These are phyloP conservation scores for Trametes punicea DNA, from an alignment of 768 basidiomycete genomes.

Conservation along the genomic window DNA sequence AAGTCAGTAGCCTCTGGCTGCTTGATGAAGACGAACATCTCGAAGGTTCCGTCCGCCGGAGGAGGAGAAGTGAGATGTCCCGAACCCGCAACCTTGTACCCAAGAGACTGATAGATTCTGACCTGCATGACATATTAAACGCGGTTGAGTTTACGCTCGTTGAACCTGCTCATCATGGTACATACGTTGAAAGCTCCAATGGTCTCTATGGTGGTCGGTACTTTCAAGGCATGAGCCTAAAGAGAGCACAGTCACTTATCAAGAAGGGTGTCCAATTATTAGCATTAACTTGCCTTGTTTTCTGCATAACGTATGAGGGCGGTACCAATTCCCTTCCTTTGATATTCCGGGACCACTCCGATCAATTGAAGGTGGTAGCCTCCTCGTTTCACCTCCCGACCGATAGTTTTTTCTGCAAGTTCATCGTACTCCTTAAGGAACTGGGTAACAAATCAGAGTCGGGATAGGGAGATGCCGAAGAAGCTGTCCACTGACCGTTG, in stretches of 20 bases:
- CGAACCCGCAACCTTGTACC: constrained; percentile 7
- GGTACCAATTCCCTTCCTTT: constrained; percentile 9
- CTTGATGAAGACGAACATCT: constrained; percentile 15
- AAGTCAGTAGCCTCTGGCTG: constrained; percentile 2
- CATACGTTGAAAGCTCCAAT: neutral
- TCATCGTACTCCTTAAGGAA: constrained; percentile 8
- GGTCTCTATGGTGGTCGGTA: constrained; percentile 1
- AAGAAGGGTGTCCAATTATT: neutral
- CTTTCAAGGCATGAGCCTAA: neutral
- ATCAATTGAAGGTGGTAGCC: constrained; percentile 14
- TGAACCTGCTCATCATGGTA: neutral
- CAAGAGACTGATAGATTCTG: constrained; percentile 6
- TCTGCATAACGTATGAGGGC: constrained; percentile 10
- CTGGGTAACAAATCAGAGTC: neutral
- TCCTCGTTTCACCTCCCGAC: constrained; percentile 14
- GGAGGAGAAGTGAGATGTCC: neutral
- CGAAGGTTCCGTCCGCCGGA: constrained; percentile 1
- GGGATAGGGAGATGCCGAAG: neutral
- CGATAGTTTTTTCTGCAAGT: constrained; percentile 1
- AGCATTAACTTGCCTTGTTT: neutral
- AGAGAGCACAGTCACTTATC: no score
- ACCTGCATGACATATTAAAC: neutral
- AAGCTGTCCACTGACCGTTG: neutral
- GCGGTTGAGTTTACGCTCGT: neutral
- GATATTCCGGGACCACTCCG: constrained; percentile 6